Evolutionary conservation across 306 rosid species (phyloP).

Genomic region (Vigna reflexopilosa): DNA sequence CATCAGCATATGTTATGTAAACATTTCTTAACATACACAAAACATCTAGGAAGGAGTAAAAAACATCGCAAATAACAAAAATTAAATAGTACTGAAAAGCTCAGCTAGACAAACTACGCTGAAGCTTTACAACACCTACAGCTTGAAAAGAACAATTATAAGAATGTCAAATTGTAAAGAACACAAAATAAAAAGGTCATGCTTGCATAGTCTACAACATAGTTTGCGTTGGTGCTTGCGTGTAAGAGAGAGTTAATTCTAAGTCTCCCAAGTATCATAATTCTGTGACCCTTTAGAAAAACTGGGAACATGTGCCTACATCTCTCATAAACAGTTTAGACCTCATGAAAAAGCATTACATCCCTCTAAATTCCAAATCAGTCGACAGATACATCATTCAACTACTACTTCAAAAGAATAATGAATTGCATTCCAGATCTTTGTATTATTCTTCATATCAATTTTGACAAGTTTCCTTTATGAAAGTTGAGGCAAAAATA

Average conservation of each 20-base stretch:
- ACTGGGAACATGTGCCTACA: neutral
- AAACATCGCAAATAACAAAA: neutral
- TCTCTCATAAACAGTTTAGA: slow-evolving; percentile 23
- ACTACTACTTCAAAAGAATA: slow-evolving; percentile 22
- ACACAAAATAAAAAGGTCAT: slow-evolving; percentile 2
- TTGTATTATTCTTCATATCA: slow-evolving; percentile 25
- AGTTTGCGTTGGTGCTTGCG: neutral
- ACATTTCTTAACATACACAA: slow-evolving; percentile 14
- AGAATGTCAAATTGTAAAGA: slow-evolving; percentile 28
- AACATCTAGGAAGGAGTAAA: slow-evolving; percentile 10
- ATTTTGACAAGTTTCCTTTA: slow-evolving; percentile 23
- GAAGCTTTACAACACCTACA: slow-evolving; percentile 5
- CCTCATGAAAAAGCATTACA: neutral
- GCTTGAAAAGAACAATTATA: slow-evolving; percentile 4
- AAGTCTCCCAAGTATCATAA: slow-evolving; percentile 27
- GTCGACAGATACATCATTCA: neutral
- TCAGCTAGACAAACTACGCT: slow-evolving; percentile 9
- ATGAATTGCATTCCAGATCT: slow-evolving; percentile 29
- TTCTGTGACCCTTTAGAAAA: slow-evolving; percentile 13
- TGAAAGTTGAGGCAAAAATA: slow-evolving; percentile 11
- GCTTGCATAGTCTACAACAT: slow-evolving; percentile 4
- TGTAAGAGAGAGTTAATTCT: slow-evolving; percentile 1
- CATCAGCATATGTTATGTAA: neutral
- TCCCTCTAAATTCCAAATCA: slow-evolving; percentile 21
- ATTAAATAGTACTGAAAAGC: neutral